A percentile compares a stretch with the other conserved stretches of the same genome.
phyloP scores from a whole-genome alignment of 2,329 filamentous ascomycete genomes.

The Botryotinia convoluta region DNA sequence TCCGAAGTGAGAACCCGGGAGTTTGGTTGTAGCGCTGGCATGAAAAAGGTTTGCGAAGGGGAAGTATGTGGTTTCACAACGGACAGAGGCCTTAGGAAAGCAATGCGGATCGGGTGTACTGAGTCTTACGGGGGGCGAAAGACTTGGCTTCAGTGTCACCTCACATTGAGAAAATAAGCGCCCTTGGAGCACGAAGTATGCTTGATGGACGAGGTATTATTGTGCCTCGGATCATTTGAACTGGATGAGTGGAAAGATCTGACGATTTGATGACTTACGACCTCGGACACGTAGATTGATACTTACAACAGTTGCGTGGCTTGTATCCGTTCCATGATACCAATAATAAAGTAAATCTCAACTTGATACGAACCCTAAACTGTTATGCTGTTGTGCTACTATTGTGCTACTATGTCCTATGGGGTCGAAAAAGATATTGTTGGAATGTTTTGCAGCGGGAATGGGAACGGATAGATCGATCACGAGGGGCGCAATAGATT shows the following conservation, averaged over 20 bases:
- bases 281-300: neutral
- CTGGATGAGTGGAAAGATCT: neutral
- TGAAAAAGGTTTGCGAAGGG: neutral
- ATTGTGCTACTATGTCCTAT: neutral
- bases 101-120: neutral
- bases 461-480: neutral
- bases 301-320: neutral
- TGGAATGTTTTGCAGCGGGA: neutral
- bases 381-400: neutral
- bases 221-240: neutral
- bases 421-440: neutral
- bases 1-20: neutral
- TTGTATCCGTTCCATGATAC: neutral
- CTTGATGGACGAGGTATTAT: neutral
- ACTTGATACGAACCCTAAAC: neutral
- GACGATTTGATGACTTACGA: neutral
- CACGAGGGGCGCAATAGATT: neutral
- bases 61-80: neutral
- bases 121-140: neutral
- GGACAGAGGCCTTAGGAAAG: neutral
- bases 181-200: neutral
- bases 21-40: slow-evolving; percentile 10
- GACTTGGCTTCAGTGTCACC: neutral
- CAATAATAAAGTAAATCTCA: neutral
- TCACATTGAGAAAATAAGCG: neutral